These are phyloP conservation scores for Durotheca rogersii DNA, from an alignment of 495 filamentous ascomycete genomes.

Conservation along the genomic window DNA sequence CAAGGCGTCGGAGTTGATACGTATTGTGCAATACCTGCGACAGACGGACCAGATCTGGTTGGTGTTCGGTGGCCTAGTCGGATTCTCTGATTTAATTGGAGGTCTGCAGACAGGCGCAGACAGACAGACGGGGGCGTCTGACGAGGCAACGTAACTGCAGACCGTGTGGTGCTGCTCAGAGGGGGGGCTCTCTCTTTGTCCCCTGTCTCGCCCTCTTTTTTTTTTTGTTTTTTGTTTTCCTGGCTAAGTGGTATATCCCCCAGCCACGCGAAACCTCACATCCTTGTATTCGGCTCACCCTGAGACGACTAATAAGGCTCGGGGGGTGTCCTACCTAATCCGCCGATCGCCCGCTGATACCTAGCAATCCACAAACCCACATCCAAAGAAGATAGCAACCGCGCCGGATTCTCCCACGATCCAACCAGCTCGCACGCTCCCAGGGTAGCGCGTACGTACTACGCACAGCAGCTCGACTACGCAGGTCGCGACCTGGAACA, in stretches of 20 bases:
- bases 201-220: too few relatives aligned
- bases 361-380: conserved; percentile 18
- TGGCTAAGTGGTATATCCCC: too few relatives aligned
- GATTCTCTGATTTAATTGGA: conserved; percentile 23
- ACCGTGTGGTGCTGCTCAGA: conserved; percentile 11
- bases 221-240: too few relatives aligned
- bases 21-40: conserved; percentile 22
- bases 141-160: conserved; percentile 29
- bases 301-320: conserved; percentile 33
- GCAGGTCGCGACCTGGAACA: conserved; percentile 8
- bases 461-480: conserved; percentile 5
- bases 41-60: conserved; percentile 8
- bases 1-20: conserved; percentile 28
- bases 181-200: conserved; percentile 15
- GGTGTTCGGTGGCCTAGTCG: conserved; percentile 13
- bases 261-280: conserved; percentile 26
- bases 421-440: conserved; percentile 1
- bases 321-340: conserved; percentile 19
- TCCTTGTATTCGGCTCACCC: conserved; percentile 27
- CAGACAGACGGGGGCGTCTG: conserved; percentile 6
- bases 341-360: conserved; percentile 8
- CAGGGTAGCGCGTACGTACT: conserved; percentile 13
- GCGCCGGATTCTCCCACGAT: conserved; percentile 19
- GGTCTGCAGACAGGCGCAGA: conserved; percentile 1
- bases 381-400: conserved; percentile 44